phyloP scores from a whole-genome alignment of 1,284 basidiomycete species.

The Melanopsichium pennsylvanicum region DNA sequence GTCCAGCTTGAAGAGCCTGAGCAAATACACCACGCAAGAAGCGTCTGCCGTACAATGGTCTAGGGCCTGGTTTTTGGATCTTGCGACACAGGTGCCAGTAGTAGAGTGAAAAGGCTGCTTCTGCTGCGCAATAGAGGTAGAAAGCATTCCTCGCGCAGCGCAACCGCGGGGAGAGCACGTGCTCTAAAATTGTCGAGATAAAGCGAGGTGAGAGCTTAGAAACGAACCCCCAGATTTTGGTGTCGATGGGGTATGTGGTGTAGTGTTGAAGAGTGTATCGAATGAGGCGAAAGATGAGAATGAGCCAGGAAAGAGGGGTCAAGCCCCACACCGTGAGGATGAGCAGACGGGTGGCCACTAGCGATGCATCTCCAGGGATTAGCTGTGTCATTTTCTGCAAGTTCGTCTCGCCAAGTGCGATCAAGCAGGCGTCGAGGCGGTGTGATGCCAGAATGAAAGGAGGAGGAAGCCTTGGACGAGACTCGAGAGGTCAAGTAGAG shows the following conservation, averaged over 20 bases:
- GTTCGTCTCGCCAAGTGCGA: not conserved
- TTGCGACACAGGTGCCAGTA: slow-evolving; percentile 27
- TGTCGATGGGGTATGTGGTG: slow-evolving; percentile 12
- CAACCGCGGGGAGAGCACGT: slow-evolving; percentile 12
- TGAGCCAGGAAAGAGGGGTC: slow-evolving; percentile 52
- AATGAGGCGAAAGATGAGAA: slow-evolving; percentile 15
- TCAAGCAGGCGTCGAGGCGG: no score
- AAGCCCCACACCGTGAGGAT: slow-evolving; percentile 52
- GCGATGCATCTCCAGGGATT: slow-evolving; percentile 46
- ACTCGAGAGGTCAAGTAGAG: no score
- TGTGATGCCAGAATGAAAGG: no score
- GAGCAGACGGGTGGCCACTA: slow-evolving; percentile 40
- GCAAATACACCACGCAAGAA: slow-evolving; percentile 45
- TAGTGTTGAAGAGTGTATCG: slow-evolving; percentile 5
- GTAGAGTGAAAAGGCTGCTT: slow-evolving; percentile 58
- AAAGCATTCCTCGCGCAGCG: slow-evolving; percentile 15
- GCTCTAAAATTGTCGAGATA: not conserved
- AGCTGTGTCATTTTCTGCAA: slow-evolving; percentile 31
- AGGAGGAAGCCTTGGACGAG: no score
- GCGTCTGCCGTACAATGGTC: slow-evolving; percentile 36
- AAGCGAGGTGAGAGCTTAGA: slow-evolving; percentile 1
- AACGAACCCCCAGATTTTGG: slow-evolving; percentile 3
- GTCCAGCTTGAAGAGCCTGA: slow-evolving; percentile 45
- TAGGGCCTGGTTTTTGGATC: slow-evolving; percentile 48
- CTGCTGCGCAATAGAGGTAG: slow-evolving; percentile 38